Base-by-base conservation (phyloP, 345 rosid species). In the Gossypioides kirkii region DNA sequence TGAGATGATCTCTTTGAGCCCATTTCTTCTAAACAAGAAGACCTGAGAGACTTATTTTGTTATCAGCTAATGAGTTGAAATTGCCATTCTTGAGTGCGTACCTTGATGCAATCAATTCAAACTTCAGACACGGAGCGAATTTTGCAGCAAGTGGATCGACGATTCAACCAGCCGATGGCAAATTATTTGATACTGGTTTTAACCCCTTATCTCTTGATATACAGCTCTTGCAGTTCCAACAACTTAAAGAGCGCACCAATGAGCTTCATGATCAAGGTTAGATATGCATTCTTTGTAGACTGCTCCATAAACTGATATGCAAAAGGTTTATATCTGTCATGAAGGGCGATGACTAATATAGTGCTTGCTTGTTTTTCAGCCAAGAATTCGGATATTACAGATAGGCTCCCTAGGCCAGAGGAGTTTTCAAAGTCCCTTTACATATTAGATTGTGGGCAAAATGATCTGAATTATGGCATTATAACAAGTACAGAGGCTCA, bases 131-230 rank as follows among this genome's bases (percentile, higher is more conserved):
- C 9, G 85, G 78, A 60, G 82, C 80, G 3, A 82, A 76, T 73
- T 82, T 78, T 50, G 82, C 82, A 26, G n/a, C 69, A 10, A 7
- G 74, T 32, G 78, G 74, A 54, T 64, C 82, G 5, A 79, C 85
- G 38, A 59, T 71, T 47, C 76, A 66, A 62, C 76, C 73, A 3
- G n/a, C 2, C 4, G 10, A 70, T 60, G 36, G 11, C 8, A 70
- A 20, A 23, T 17, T 79, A 53, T 10, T 55, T 69, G 71, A 25
- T 3, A 63, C 17, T 16, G 78, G 74, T 3, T 76, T 49, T 10
- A 78, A 32, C 28, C 72, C 78, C 18, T 20, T 82, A 0, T 70
- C 82, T 16, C 71, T 82, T 9, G 36, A 71, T 25, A 46, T 73
- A 18, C 85, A 82, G 61, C 50, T 70, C 45, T 17, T 54, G 69